phyloP scores from a whole-genome alignment of 2,329 filamentous ascomycete species.

The Fusarium foetens region DNA sequence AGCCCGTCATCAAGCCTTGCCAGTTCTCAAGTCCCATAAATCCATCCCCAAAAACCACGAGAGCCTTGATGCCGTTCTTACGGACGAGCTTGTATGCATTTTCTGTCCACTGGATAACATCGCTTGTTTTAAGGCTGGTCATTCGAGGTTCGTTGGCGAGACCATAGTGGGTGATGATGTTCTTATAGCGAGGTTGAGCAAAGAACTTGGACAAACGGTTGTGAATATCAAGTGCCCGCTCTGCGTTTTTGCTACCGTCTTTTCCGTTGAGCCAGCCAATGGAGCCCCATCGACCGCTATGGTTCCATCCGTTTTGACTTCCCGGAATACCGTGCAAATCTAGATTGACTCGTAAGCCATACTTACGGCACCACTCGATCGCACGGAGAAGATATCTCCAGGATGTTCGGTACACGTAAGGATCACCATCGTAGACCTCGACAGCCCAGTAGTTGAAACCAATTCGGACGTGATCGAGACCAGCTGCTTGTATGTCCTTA shows the following conservation, averaged over 20 bases:
- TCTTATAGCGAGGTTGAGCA: conserved; percentile 89
- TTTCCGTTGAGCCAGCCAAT: conserved; percentile 95
- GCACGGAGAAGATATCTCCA: conserved; percentile 94
- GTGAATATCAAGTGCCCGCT: conserved; percentile 88
- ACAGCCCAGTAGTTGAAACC: conserved; percentile 97
- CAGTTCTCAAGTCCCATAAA: conserved; percentile 93
- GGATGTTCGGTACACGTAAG: conserved; percentile 85
- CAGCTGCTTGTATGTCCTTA: conserved; percentile 83
- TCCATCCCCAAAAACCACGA: conserved; percentile 90
- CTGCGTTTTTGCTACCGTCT: conserved; percentile 78
- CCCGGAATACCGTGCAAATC: conserved; percentile 93
- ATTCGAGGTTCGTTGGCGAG: conserved; percentile 95
- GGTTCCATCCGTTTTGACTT: conserved; percentile 98
- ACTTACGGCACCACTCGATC: conserved; percentile 93
- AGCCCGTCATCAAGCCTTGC: conserved; percentile 81
- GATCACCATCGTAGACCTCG: conserved; percentile 83
- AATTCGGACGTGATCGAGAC: conserved; percentile 96
- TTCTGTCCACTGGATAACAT: conserved; percentile 83
- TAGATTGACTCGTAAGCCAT: conserved; percentile 91
- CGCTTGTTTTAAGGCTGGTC: conserved; percentile 72
- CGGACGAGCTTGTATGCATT: conserved; percentile 78
- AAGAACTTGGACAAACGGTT: conserved; percentile 91
- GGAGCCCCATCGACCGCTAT: conserved; percentile 82
- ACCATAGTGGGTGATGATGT: conserved; percentile 92
- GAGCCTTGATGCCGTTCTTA: conserved; percentile 76